Conservation (phyloP, 164 flowering plant species). For the Cinnamomum chago region DNA sequence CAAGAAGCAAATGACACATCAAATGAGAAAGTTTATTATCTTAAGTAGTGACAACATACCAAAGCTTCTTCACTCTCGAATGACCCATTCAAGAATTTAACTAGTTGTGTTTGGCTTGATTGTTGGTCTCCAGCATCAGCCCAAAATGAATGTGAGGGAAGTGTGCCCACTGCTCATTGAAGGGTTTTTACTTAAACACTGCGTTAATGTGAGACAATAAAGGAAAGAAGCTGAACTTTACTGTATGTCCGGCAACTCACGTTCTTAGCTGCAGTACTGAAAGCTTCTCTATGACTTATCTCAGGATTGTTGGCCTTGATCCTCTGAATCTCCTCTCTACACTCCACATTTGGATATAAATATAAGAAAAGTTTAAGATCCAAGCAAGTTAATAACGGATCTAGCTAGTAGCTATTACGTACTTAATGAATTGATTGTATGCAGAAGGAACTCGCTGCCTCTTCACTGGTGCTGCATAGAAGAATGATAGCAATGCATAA, state of each 20-base stretch:
- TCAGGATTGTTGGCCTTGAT: conserved; percentile 88
- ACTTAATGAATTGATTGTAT: conserved; percentile 92
- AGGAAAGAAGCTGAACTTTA: neutral
- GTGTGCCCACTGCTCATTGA: conserved; percentile 70
- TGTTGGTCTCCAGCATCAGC: conserved; percentile 68
- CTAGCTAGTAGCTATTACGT: conserved; percentile 38
- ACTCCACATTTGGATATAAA: neutral
- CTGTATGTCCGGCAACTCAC: conserved; percentile 30
- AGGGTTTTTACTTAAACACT: neutral
- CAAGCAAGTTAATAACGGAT: neutral
- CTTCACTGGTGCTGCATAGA: conserved; percentile 80
- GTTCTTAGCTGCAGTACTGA: conserved; percentile 94
- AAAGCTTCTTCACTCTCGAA: neutral
- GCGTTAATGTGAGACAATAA: neutral
- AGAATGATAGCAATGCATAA: neutral
- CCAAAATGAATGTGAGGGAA: conserved; percentile 91
- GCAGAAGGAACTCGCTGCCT: conserved; percentile 95
- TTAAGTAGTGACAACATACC: neutral
- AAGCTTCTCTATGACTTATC: conserved; percentile 85
- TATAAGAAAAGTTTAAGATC: neutral
- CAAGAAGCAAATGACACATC: neutral
- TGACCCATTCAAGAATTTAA: conserved; percentile 20
- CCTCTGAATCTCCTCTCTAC: conserved; percentile 94
- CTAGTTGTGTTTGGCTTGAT: conserved; percentile 51
- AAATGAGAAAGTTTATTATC: neutral